Evolutionary conservation across 768 basidiomycete species (phyloP).

Genomic region (Cystofilobasidium ferigula): DNA sequence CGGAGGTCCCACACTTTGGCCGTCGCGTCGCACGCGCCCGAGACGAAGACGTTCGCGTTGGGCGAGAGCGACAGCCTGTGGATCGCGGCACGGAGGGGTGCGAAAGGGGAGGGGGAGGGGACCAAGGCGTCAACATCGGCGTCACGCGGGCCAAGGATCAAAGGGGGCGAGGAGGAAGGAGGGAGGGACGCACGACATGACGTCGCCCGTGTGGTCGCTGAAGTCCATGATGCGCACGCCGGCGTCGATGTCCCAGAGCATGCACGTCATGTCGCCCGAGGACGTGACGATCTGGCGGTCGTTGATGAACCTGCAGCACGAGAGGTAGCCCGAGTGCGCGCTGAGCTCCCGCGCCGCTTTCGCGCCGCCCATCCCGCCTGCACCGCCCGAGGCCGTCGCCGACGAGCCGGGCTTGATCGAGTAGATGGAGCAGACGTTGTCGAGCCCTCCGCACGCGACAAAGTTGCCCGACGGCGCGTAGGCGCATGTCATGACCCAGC

Average conservation of each 20-base stretch:
- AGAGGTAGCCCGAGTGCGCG: constrained; percentile 95
- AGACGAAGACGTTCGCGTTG: constrained; percentile 92
- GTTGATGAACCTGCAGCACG: constrained; percentile 96
- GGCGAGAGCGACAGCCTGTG: constrained; percentile 89
- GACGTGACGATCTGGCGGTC: constrained; percentile 96
- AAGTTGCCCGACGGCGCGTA: constrained; percentile 95
- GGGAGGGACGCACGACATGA: constrained; percentile 71
- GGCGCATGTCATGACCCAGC: constrained; percentile 99
- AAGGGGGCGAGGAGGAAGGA: background rate
- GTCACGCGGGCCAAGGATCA: background rate
- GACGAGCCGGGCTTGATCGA: constrained; percentile 48
- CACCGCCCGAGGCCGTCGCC: background rate
- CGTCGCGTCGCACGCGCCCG: constrained; percentile 95
- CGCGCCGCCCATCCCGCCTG: constrained; percentile 38
- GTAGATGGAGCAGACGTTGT: constrained; percentile 99
- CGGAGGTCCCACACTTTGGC: constrained; percentile 99
- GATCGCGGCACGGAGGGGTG: no score
- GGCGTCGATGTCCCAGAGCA: constrained; percentile 99
- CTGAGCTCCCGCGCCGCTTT: constrained; percentile 89
- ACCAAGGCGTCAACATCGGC: background rate
- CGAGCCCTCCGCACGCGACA: constrained; percentile 95
- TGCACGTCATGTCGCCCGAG: constrained; percentile 99
- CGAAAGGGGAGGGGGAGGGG: background rate
- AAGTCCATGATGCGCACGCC: constrained; percentile 97
- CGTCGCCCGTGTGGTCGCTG: constrained; percentile 97